Evolutionary conservation across 805 yeast genomes (phyloP).

Genomic region (Saccharomycopsis javanensis): DNA sequence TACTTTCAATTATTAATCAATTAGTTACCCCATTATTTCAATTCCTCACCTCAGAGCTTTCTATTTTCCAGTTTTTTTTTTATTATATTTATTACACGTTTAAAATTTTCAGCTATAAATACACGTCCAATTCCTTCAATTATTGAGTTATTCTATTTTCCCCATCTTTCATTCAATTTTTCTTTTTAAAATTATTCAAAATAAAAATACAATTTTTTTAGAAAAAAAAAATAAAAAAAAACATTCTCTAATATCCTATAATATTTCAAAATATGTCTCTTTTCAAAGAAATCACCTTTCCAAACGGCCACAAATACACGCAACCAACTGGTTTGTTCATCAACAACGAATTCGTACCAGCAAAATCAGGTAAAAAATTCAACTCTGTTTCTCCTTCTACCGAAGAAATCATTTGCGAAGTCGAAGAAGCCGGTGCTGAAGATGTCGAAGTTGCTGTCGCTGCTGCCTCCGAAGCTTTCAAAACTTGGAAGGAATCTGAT

Average conservation of each 20-base stretch:
- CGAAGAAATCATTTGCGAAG: slow-evolving; percentile 47
- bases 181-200: too few species aligned
- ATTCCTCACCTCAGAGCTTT: not conserved
- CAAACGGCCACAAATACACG: slow-evolving; percentile 46
- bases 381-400: slow-evolving; percentile 48
- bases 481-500: slow-evolving; percentile 39
- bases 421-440: slow-evolving; percentile 40
- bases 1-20: not conserved
- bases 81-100: not conserved
- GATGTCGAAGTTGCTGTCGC: slow-evolving; percentile 45
- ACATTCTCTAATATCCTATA: not conserved
- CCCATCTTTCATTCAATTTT: not conserved
- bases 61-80: not conserved
- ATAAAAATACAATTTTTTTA: too few species aligned
- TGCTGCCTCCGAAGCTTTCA: slow-evolving; percentile 63
- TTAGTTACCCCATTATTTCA: not conserved
- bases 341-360: slow-evolving; percentile 49
- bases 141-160: not conserved
- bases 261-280: not conserved
- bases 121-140: not conserved
- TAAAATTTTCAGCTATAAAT: too few species aligned
- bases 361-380: slow-evolving; percentile 47
- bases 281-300: slow-evolving; percentile 30
- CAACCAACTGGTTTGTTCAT: slow-evolving; percentile 60
- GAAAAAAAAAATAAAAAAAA: too few species aligned